These are phyloP conservation scores for Boechera retrofracta DNA, from an alignment of 345 rosid species.

Conservation along the genomic window DNA sequence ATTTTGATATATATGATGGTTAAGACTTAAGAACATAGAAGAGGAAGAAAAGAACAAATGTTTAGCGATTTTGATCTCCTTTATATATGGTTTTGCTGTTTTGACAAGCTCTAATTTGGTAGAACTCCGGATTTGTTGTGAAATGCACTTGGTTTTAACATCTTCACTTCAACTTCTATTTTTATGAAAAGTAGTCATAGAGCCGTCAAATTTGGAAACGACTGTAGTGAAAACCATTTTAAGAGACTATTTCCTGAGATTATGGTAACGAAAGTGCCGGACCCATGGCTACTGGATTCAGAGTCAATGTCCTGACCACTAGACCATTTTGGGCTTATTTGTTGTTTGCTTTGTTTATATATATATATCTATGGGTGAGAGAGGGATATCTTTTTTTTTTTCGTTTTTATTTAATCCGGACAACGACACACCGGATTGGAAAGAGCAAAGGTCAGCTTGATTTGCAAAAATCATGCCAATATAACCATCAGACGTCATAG, in stretches of 20 bases:
- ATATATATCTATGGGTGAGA: too few relatives aligned
- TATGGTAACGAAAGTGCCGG: too few relatives aligned
- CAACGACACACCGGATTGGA: too few relatives aligned
- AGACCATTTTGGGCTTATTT: not conserved
- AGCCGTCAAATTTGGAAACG: too few relatives aligned
- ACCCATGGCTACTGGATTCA: slow-evolving; percentile 34
- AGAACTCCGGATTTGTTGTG: not conserved
- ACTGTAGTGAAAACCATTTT: too few relatives aligned
- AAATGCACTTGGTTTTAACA: slow-evolving; percentile 10
- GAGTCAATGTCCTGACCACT: slow-evolving; percentile 40
- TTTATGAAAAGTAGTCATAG: not conserved
- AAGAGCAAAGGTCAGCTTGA: too few relatives aligned
- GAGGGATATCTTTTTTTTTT: too few relatives aligned
- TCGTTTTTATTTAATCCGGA: too few relatives aligned
- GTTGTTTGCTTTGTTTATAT: too few relatives aligned
- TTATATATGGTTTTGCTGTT: not conserved
- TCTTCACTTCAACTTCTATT: not conserved
- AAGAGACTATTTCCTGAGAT: too few relatives aligned
- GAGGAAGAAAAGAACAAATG: not conserved
- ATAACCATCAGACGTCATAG: too few relatives aligned
- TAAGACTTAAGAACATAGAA: not conserved
- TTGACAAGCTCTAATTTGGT: slow-evolving; percentile 16
- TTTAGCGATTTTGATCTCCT: slow-evolving; percentile 3
- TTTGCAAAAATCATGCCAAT: too few relatives aligned
- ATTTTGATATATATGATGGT: not conserved